Conservation (phyloP, 2,329 filamentous ascomycete genomes). For the Xylariaceae sp. region DNA sequence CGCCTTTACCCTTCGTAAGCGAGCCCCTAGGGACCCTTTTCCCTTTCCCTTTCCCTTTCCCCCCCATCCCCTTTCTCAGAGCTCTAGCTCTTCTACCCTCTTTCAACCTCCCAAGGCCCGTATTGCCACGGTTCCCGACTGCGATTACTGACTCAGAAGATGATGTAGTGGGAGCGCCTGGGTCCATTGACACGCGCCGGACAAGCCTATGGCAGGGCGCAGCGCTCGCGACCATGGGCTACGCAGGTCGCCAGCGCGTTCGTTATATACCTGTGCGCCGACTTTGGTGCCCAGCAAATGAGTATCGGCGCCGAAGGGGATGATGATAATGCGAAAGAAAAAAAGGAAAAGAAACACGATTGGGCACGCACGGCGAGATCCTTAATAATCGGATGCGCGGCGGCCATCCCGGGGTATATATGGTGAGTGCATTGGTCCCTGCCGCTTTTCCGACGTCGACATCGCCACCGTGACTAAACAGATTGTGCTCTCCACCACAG, state of each 20-base stretch:
- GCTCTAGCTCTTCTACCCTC: not conserved
- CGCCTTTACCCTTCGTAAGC: conserved; percentile 35
- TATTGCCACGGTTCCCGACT: not conserved
- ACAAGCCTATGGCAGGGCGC: conserved; percentile 61
- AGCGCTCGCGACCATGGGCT: conserved; percentile 66
- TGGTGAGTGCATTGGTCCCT: conserved; percentile 56
- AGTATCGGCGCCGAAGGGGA: conserved; percentile 35
- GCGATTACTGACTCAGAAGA: not conserved
- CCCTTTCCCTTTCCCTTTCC: not conserved
- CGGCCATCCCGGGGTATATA: conserved; percentile 71
- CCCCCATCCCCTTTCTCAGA: too few species aligned
- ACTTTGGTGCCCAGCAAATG: conserved; percentile 71
- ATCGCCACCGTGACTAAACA: conserved; percentile 1
- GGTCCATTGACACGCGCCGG: conserved; percentile 50
- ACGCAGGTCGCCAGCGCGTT: conserved; percentile 74
- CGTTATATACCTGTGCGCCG: conserved; percentile 72
- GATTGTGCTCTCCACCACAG: conserved; percentile 34
- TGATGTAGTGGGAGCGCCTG: conserved; percentile 47
- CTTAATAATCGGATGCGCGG: conserved; percentile 65
- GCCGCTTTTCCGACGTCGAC: not conserved
- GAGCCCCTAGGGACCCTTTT: not conserved
- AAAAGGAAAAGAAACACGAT: conserved; percentile 48
- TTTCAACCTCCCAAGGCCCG: too few species aligned
- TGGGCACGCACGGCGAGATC: conserved; percentile 63
- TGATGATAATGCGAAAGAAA: conserved; percentile 15